Evolutionary conservation across 164 flowering plant genomes (phyloP).

Genomic region (Sextonia rubra): DNA sequence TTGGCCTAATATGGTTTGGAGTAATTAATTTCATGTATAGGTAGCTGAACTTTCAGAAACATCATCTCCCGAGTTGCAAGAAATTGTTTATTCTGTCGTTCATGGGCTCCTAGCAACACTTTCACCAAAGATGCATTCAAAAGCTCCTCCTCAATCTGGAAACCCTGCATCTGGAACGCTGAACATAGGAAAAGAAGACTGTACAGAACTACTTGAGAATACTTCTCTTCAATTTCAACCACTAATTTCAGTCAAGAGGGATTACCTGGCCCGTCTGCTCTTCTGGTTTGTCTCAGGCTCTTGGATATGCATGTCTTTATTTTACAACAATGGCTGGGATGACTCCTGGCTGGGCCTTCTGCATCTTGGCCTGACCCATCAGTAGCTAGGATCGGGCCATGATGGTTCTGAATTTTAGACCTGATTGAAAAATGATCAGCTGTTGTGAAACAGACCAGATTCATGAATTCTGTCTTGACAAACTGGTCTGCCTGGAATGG

Average conservation of each 20-base stretch:
- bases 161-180: slow-evolving; percentile 33
- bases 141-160: slow-evolving; percentile 46
- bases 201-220: slow-evolving; percentile 62
- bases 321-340: neutral
- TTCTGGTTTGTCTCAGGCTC: slow-evolving; percentile 54
- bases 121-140: slow-evolving; percentile 80
- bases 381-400: neutral
- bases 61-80: slow-evolving; percentile 59
- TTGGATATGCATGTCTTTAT: neutral
- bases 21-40: slow-evolving; percentile 26
- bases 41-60: slow-evolving; percentile 86
- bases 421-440: neutral
- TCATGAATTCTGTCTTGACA: neutral
- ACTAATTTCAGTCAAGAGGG: slow-evolving; percentile 63
- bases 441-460: neutral
- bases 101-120: slow-evolving; percentile 86
- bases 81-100: slow-evolving; percentile 61
- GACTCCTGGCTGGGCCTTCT: neutral
- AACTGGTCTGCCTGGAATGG: neutral
- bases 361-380: neutral
- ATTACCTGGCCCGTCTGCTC: slow-evolving; percentile 76
- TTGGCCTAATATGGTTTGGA: neutral
- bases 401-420: neutral
- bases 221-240: slow-evolving; percentile 76
- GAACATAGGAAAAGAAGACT: slow-evolving; percentile 41